Evolutionary conservation across 345 rosid species (phyloP).

Genomic region (Odontarrhena argentea): DNA sequence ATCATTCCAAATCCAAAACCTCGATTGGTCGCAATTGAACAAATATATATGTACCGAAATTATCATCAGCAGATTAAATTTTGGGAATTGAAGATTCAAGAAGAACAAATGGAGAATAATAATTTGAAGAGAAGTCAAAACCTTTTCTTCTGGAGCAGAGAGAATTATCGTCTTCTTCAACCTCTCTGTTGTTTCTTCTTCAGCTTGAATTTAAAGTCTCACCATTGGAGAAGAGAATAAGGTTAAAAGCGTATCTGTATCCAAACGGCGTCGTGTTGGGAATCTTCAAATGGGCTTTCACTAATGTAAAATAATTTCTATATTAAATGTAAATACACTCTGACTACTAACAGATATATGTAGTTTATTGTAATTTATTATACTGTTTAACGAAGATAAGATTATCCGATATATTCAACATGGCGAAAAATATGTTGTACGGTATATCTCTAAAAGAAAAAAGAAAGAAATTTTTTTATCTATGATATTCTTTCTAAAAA

Average conservation of each 20-base stretch:
- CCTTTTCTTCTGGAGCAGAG: slow-evolving; percentile 18
- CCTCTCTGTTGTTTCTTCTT: slow-evolving; percentile 4
- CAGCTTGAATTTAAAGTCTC: slow-evolving; percentile 11
- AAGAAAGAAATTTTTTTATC: too few relatives aligned
- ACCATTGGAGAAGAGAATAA: background rate
- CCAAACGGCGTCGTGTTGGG: background rate
- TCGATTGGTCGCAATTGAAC: slow-evolving; percentile 1
- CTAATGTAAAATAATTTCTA: too few relatives aligned
- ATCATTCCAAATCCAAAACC: background rate
- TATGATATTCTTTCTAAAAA: too few relatives aligned
- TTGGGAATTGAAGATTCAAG: background rate
- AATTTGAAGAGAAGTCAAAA: background rate
- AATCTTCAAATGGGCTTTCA: slow-evolving; percentile 11
- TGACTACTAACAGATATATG: too few relatives aligned
- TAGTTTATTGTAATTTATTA: too few relatives aligned
- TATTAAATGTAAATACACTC: too few relatives aligned
- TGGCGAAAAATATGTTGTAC: too few relatives aligned
- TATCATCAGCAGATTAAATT: background rate
- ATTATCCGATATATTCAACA: too few relatives aligned
- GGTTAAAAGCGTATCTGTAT: background rate
- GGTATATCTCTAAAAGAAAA: too few relatives aligned
- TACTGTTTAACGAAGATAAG: too few relatives aligned
- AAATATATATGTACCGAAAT: background rate
- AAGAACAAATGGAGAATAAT: background rate
- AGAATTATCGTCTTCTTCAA: slow-evolving; percentile 19